phyloP scores from a whole-genome alignment of 306 rosid genomes.

The Lathyrus tuberosus region DNA sequence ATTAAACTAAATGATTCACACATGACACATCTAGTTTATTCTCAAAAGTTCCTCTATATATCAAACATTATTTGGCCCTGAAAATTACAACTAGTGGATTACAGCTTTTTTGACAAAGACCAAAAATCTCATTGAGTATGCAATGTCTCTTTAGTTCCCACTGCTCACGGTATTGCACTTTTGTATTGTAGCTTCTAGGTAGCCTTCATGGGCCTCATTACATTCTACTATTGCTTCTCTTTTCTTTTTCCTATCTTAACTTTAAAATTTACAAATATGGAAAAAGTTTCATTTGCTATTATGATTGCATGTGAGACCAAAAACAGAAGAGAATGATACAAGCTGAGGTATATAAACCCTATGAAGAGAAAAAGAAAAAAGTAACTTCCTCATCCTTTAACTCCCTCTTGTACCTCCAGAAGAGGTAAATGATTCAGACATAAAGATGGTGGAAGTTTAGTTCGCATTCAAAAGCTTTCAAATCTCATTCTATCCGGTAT shows the following conservation, averaged over 20 bases:
- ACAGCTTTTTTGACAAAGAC: slow-evolving; percentile 38
- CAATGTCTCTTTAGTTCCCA: slow-evolving; percentile 30
- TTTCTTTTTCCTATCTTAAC: slow-evolving; percentile 34
- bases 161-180: slow-evolving; percentile 21
- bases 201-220: slow-evolving; percentile 11
- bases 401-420: slow-evolving; percentile 37
- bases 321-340: slow-evolving; percentile 34
- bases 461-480: slow-evolving; percentile 2
- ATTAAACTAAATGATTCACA: slow-evolving; percentile 21
- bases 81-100: slow-evolving; percentile 35
- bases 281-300: slow-evolving; percentile 41
- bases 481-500: slow-evolving; percentile 20
- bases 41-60: slow-evolving; percentile 28
- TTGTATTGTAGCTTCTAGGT: slow-evolving; percentile 34
- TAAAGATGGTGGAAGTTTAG: slow-evolving; percentile 35
- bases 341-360: slow-evolving; percentile 25
- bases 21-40: slow-evolving; percentile 25
- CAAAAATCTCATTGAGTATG: slow-evolving; percentile 32
- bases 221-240: background rate
- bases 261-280: slow-evolving; percentile 54
- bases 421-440: slow-evolving; percentile 41
- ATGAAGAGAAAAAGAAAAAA: slow-evolving; percentile 37
- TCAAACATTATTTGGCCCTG: slow-evolving; percentile 31
- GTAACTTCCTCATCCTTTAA: slow-evolving; percentile 39
- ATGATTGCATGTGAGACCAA: slow-evolving; percentile 40